Percentiles rank a stretch among this genome's conserved stretches.
Conservation (phyloP, 345 rosid species). For the Erodium maritimum region DNA sequence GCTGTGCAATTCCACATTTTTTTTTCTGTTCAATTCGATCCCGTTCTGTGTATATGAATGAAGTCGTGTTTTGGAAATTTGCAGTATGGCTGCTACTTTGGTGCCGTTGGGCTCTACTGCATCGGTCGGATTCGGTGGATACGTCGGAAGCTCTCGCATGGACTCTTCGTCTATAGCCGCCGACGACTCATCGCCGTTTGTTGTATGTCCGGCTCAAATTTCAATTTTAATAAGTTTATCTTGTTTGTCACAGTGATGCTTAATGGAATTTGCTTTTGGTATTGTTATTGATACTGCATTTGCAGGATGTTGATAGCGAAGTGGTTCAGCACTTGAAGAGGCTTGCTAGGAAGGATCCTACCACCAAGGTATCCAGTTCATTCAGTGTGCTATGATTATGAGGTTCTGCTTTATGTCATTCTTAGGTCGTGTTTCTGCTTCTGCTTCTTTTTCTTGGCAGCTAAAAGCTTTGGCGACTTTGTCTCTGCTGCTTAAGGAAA, state of each 20-base stretch:
- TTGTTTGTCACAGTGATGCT: too few species aligned
- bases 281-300: slow-evolving; percentile 5
- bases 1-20: background rate
- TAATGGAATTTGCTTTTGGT: background rate
- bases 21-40: background rate
- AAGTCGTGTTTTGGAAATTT: background rate
- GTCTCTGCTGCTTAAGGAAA: slow-evolving; percentile 52
- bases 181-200: slow-evolving; percentile 32
- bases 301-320: slow-evolving; percentile 75
- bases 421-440: too few species aligned
- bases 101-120: slow-evolving; percentile 56
- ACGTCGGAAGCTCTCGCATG: slow-evolving; percentile 68
- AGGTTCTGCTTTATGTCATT: too few species aligned
- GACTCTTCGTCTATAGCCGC: slow-evolving; percentile 38
- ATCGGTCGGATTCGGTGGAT: slow-evolving; percentile 81
- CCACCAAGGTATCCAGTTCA: slow-evolving; percentile 80
- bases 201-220: slow-evolving; percentile 39
- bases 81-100: slow-evolving; percentile 66
- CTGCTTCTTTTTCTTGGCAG: slow-evolving; percentile 26
- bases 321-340: slow-evolving; percentile 75
- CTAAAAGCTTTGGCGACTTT: slow-evolving; percentile 75
- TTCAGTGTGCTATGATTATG: too few species aligned
- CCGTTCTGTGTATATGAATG: background rate
- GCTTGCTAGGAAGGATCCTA: slow-evolving; percentile 77
- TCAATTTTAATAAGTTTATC: too few species aligned